Percentiles rank a stretch among this genome's conserved stretches.
phyloP scores from a whole-genome alignment of 1,284 basidiomycete species.

The Pseudozyma tsukubaensis region DNA sequence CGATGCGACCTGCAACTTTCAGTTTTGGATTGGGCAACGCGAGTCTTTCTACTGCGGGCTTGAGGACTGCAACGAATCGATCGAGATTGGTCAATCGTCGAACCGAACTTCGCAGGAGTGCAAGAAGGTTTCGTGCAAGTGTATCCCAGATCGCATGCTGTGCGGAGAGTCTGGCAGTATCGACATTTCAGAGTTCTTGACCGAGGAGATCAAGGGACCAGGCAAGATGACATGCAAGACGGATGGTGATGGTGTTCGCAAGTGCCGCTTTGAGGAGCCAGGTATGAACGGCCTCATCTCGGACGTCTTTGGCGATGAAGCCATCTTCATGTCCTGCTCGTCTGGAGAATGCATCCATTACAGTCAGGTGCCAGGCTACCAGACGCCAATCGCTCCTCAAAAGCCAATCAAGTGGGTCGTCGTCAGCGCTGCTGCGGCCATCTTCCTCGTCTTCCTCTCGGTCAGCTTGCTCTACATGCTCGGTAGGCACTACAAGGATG shows the following conservation, averaged over 20 bases:
- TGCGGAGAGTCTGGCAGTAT: constrained; percentile 96
- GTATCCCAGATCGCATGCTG: constrained; percentile 90
- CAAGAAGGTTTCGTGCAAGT: constrained; percentile 82
- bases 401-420: constrained; percentile 76
- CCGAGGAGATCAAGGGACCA: constrained; percentile 89
- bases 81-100: constrained; percentile 32
- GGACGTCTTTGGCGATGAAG: constrained; percentile 89
- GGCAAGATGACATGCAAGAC: constrained; percentile 85
- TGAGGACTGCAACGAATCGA: constrained; percentile 74
- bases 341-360: constrained; percentile 94
- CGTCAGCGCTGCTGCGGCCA: constrained; percentile 82
- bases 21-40: constrained; percentile 91
- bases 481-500: constrained; percentile 53
- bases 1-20: constrained; percentile 55
- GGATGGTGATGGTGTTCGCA: constrained; percentile 64
- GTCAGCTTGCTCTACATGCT: constrained; percentile 68
- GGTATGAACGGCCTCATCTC: constrained; percentile 95
- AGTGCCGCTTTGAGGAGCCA: constrained; percentile 90
- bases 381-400: constrained; percentile 35
- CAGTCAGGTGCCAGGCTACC: constrained; percentile 85
- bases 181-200: constrained; percentile 95
- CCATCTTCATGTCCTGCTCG: constrained; percentile 86
- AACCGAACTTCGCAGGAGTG: constrained; percentile 71
- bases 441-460: constrained; percentile 73
- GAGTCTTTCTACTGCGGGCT: constrained; percentile 96